These are phyloP conservation scores for Chytriomyces hyalinus DNA, from an alignment of 192 early-diverging fungal genomes.

Conservation along the genomic window DNA sequence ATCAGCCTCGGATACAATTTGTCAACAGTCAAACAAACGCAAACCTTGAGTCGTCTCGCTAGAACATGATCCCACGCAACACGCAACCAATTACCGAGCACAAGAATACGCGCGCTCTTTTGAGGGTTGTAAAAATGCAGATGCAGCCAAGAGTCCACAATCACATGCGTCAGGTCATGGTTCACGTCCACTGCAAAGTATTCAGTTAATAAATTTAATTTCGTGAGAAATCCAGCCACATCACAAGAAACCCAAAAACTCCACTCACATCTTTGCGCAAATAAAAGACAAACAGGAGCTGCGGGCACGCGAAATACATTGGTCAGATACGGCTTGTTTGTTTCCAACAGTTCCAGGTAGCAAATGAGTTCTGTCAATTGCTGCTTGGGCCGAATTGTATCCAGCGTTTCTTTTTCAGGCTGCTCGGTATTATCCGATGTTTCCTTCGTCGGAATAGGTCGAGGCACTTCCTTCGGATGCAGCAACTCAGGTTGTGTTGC, in stretches of 20 bases:
- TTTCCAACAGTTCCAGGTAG: constrained; percentile 69
- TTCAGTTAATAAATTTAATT: neutral
- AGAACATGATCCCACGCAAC: constrained; percentile 50
- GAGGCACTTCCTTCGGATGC: constrained; percentile 40
- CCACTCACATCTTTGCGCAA: constrained; percentile 59
- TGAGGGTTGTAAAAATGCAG: constrained; percentile 51
- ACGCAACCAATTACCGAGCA: constrained; percentile 56
- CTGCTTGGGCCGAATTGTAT: constrained; percentile 37
- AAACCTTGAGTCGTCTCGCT: constrained; percentile 25
- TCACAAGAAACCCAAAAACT: neutral
- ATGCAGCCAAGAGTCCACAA: constrained; percentile 65
- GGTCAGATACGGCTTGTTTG: constrained; percentile 68
- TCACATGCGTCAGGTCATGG: constrained; percentile 55
- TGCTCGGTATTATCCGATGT: constrained; percentile 23
- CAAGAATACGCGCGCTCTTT: constrained; percentile 49
- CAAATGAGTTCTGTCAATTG: constrained; percentile 60
- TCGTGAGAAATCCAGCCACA: too few species aligned
- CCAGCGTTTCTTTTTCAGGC: constrained; percentile 43
- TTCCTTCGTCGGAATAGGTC: neutral
- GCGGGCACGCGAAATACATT: constrained; percentile 67
- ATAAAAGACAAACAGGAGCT: constrained; percentile 61
- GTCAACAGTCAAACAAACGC: neutral
- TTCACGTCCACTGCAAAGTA: constrained; percentile 59
- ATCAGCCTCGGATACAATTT: too few species aligned
- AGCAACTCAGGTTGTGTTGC: constrained; percentile 63